Conservation (phyloP, 257 asterid species). For the Nicotiana tomentosiformis region DNA sequence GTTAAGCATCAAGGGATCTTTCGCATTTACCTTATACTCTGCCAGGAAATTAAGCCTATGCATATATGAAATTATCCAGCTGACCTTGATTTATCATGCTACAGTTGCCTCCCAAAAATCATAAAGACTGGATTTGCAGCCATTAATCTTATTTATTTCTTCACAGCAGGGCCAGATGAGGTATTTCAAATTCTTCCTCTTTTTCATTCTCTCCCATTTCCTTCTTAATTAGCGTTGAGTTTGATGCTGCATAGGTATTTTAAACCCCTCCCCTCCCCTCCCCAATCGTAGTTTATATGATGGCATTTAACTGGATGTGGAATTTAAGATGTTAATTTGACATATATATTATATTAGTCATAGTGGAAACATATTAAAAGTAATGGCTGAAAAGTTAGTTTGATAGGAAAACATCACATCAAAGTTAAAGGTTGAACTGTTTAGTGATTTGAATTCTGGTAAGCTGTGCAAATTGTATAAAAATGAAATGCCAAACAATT, state of each 20-base stretch:
- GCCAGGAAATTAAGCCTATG: not conserved
- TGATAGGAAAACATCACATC: not conserved
- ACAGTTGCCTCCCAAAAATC: constrained; percentile 88
- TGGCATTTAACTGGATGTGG: not conserved
- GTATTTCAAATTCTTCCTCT: constrained; percentile 30
- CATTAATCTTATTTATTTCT: constrained; percentile 91
- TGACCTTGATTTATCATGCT: constrained; percentile 18
- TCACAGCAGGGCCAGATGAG: constrained; percentile 99
- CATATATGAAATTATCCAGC: constrained; percentile 16
- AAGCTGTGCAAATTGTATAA: not conserved
- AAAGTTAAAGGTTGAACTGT: not conserved
- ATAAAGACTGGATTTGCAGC: constrained; percentile 98
- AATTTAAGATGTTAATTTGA: not conserved
- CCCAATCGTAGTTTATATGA: not conserved
- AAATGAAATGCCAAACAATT: not conserved
- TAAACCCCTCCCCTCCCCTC: not conserved
- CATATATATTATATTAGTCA: not conserved
- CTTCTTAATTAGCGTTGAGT: not conserved
- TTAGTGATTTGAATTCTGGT: not conserved
- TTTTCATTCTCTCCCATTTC: not conserved
- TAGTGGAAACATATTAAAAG: not conserved
- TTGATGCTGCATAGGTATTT: not conserved
- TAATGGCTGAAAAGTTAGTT: not conserved
- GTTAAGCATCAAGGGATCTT: not conserved
- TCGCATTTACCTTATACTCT: not conserved